Conservation (phyloP, 129 eudicot species). For the Arctium minus region DNA sequence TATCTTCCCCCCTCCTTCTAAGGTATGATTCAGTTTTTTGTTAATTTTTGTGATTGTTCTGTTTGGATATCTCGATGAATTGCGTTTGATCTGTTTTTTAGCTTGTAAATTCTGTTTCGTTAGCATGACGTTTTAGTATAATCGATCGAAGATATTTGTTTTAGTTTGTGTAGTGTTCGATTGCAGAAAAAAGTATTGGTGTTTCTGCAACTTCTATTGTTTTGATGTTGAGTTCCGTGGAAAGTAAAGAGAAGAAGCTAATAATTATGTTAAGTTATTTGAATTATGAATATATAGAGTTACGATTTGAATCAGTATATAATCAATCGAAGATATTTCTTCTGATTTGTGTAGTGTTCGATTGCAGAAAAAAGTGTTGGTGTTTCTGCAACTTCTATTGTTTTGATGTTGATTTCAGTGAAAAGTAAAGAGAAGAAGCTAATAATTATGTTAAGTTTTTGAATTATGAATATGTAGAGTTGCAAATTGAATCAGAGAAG, state of each 20-base stretch:
- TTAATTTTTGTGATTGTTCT: not conserved
- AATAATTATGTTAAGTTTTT: not conserved
- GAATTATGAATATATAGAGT: not conserved
- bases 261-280: not conserved
- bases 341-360: not conserved
- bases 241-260: not conserved
- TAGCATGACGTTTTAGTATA: not conserved
- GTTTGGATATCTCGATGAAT: not conserved
- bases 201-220: not conserved
- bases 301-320: not conserved
- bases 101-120: not conserved
- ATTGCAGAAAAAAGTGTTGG: not conserved
- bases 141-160: not conserved
- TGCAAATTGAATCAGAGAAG: not conserved
- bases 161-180: not conserved
- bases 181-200: not conserved
- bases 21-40: slow-evolving; percentile 29
- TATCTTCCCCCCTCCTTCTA: slow-evolving; percentile 51
- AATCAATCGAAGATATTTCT: not conserved
- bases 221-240: not conserved
- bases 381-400: not conserved
- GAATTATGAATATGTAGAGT: not conserved
- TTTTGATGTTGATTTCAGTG: not conserved
- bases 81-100: not conserved
- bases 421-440: not conserved